These are phyloP conservation scores for Pueraria montana DNA, from an alignment of 306 rosid genomes.

Conservation along the genomic window DNA sequence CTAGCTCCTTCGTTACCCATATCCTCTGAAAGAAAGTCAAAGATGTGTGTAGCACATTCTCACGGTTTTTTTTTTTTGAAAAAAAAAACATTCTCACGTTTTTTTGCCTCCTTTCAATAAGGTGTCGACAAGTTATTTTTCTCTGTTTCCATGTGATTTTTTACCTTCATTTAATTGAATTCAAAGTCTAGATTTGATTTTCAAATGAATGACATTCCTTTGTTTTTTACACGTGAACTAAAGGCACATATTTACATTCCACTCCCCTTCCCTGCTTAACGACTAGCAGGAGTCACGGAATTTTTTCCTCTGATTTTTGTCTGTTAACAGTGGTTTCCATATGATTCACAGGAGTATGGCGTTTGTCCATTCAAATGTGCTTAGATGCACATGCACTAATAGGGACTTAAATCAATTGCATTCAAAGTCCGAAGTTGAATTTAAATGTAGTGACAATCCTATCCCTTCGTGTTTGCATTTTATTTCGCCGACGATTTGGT, in stretches of 20 bases:
- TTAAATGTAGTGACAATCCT: neutral
- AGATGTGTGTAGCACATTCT: constrained; percentile 9
- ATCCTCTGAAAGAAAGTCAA: neutral
- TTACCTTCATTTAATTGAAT: constrained; percentile 29
- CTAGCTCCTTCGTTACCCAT: constrained; percentile 40
- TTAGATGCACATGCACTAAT: neutral
- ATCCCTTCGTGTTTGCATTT: constrained; percentile 13
- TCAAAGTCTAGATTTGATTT: constrained; percentile 42
- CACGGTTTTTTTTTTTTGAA: neutral
- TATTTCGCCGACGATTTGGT: neutral
- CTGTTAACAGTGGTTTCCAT: neutral
- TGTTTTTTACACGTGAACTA: neutral
- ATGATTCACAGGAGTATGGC: neutral
- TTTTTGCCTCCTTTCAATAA: neutral
- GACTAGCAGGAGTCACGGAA: neutral
- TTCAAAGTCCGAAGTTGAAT: constrained; percentile 35
- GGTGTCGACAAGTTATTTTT: neutral
- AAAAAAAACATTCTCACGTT: constrained; percentile 3
- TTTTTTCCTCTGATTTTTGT: constrained; percentile 18
- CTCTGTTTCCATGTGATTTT: neutral
- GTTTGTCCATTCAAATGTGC: neutral
- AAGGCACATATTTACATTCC: constrained; percentile 15
- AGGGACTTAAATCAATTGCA: constrained; percentile 35
- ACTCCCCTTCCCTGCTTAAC: constrained; percentile 8
- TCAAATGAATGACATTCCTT: neutral